A percentile compares a stretch with the other conserved stretches of the same genome.
Evolutionary conservation across 768 basidiomycete genomes (phyloP).

Genomic region (Phylloporus sp.): DNA sequence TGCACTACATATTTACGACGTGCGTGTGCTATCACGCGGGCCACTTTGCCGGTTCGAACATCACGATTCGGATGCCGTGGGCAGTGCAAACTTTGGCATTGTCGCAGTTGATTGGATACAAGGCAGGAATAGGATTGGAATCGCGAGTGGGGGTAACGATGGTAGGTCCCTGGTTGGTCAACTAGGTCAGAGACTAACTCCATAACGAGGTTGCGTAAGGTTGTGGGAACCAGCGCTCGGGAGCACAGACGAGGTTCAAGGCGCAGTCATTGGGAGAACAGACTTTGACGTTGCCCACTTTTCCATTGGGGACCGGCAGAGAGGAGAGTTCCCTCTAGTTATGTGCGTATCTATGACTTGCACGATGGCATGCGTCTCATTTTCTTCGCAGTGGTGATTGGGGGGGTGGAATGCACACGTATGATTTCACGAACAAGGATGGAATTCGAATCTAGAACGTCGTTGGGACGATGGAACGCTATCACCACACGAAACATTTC

Average conservation of each 20-base stretch:
- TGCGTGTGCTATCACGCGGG: constrained; percentile 45
- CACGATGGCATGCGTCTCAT: constrained; percentile 18
- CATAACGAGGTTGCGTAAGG: constrained; percentile 55
- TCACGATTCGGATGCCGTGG: constrained; percentile 28
- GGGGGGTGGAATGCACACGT: constrained; percentile 45
- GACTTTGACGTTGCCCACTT: constrained; percentile 57
- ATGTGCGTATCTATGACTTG: constrained; percentile 43
- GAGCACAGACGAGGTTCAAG: constrained; percentile 36
- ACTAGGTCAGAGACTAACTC: constrained; percentile 1
- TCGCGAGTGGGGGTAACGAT: constrained; percentile 60
- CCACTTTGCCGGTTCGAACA: constrained; percentile 49
- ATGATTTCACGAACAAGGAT: constrained; percentile 29
- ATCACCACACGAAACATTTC: background rate
- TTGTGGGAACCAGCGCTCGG: constrained; percentile 58
- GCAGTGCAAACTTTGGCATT: constrained; percentile 41
- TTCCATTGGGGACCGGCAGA: constrained; percentile 49
- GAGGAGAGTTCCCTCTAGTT: constrained; percentile 51
- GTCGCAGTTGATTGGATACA: constrained; percentile 52
- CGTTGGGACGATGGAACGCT: background rate
- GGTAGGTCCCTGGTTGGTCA: constrained; percentile 36
- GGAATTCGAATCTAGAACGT: constrained; percentile 16
- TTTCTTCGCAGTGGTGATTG: constrained; percentile 40
- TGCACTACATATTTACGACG: constrained; percentile 55
- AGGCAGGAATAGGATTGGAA: constrained; percentile 37
- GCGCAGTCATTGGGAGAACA: constrained; percentile 45